phyloP scores from a whole-genome alignment of 768 basidiomycete species.

The Auricularia sp. region DNA sequence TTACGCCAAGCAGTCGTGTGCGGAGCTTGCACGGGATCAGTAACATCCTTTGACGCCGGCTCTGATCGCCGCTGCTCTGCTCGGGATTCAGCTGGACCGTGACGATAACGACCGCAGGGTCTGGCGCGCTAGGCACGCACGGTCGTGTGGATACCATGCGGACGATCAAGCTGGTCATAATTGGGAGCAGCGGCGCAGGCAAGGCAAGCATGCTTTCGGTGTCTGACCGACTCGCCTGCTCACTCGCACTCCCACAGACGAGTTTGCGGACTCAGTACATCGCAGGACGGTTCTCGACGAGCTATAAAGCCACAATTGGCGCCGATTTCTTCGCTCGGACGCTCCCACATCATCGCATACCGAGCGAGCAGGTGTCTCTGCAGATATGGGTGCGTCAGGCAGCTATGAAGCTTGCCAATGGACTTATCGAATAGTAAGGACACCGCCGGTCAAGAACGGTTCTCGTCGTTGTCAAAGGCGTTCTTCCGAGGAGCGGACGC shows the following conservation, averaged over 20 bases:
- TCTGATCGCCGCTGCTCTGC: too few species aligned
- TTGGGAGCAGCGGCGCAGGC: conserved; percentile 77
- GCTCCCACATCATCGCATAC: conserved; percentile 45
- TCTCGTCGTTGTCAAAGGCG: conserved; percentile 69
- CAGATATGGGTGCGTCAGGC: conserved; percentile 48
- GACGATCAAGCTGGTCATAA: conserved; percentile 71
- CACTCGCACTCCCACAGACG: conserved; percentile 9
- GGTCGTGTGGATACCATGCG: conserved; percentile 31
- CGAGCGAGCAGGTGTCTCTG: conserved; percentile 46
- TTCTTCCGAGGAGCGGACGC: conserved; percentile 85
- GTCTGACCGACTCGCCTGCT: not conserved
- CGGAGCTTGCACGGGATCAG: too few species aligned
- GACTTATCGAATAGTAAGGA: conserved; percentile 34
- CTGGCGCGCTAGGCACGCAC: too few species aligned
- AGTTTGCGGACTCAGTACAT: conserved; percentile 45
- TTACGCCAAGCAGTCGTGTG: too few species aligned
- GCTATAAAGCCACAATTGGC: conserved; percentile 79
- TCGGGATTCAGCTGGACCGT: too few species aligned
- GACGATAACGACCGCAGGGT: too few species aligned
- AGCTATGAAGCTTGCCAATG: not conserved
- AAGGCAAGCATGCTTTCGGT: conserved; percentile 30
- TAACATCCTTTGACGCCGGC: too few species aligned
- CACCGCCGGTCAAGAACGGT: conserved; percentile 81
- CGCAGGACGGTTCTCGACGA: conserved; percentile 60
- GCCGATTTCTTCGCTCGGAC: conserved; percentile 81